phyloP scores from a whole-genome alignment of 345 rosid genomes.

The Gossypium rotundifolium region DNA sequence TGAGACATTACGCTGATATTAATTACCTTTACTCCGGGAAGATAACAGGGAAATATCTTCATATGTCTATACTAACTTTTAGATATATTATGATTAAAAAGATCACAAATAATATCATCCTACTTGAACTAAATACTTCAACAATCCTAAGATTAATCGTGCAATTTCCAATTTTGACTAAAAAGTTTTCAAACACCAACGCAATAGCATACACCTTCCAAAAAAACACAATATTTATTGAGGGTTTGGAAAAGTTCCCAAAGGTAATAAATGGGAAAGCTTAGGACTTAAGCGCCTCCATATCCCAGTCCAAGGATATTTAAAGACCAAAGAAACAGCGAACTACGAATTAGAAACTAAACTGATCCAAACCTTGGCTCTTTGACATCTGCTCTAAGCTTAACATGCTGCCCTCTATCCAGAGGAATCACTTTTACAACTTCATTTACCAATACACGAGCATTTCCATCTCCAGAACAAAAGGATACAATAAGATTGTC shows the following conservation, averaged over 20 bases:
- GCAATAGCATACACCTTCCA: not conserved
- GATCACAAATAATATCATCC: not conserved
- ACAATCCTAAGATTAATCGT: not conserved
- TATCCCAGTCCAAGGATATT: not conserved
- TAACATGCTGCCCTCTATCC: conserved; percentile 94
- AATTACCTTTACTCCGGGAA: not conserved
- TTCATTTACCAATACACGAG: conserved; percentile 76
- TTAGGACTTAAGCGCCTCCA: not conserved
- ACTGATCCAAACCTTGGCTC: conserved; percentile 76
- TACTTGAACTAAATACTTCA: not conserved
- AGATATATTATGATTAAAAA: not conserved
- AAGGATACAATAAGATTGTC: conserved; percentile 76
- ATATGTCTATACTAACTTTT: not conserved
- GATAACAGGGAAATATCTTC: not conserved
- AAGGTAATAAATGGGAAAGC: not conserved
- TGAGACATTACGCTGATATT: not conserved
- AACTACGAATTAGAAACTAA: not conserved
- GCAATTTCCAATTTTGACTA: not conserved
- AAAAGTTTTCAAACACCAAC: not conserved
- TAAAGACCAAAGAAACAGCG: not conserved
- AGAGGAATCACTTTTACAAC: conserved; percentile 82
- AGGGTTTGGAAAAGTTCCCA: not conserved
- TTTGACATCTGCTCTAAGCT: conserved; percentile 63
- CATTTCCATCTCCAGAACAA: conserved; percentile 64
- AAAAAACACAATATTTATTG: not conserved